phyloP scores from a whole-genome alignment of 345 rosid species.

The Barbarea vulgaris region DNA sequence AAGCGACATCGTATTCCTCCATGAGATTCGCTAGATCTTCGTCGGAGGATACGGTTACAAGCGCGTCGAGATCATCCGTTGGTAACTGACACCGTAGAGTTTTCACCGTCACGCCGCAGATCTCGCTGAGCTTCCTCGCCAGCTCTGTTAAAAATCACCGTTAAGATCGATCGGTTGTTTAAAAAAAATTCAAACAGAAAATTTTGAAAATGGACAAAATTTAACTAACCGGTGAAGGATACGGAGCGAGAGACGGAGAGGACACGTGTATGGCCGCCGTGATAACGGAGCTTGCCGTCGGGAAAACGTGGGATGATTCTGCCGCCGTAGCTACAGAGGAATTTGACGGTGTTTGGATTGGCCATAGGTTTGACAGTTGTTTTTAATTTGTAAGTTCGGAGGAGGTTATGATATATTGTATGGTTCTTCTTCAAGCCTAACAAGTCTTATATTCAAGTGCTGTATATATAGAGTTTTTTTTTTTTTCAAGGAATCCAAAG shows the following conservation, averaged over 20 bases:
- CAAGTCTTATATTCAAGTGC: not conserved
- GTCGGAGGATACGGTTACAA: slow-evolving; percentile 75
- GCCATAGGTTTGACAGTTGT: slow-evolving; percentile 10
- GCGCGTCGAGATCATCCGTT: slow-evolving; percentile 81
- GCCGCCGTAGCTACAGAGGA: slow-evolving; percentile 91
- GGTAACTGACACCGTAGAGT: slow-evolving; percentile 87
- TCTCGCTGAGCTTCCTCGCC: slow-evolving; percentile 63
- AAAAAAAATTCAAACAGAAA: not conserved
- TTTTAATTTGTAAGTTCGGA: not conserved
- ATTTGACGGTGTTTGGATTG: slow-evolving; percentile 54
- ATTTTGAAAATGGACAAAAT: not conserved
- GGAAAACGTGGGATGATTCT: slow-evolving; percentile 80
- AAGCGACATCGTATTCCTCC: slow-evolving; percentile 77
- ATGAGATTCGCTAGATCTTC: slow-evolving; percentile 85
- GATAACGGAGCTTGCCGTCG: slow-evolving; percentile 86
- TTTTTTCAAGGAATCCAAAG: not conserved
- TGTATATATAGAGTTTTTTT: slow-evolving; percentile 9
- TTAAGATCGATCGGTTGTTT: not conserved
- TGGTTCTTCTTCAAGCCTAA: slow-evolving; percentile 4
- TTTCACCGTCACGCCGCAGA: slow-evolving; percentile 56
- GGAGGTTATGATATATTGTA: not conserved
- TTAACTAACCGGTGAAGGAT: slow-evolving; percentile 63
- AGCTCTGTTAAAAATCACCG: slow-evolving; percentile 58
- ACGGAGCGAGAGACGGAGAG: slow-evolving; percentile 76
- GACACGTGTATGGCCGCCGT: slow-evolving; percentile 89